Evolutionary conservation across 495 filamentous ascomycete genomes (phyloP).

Genomic region (Neurospora sp.): DNA sequence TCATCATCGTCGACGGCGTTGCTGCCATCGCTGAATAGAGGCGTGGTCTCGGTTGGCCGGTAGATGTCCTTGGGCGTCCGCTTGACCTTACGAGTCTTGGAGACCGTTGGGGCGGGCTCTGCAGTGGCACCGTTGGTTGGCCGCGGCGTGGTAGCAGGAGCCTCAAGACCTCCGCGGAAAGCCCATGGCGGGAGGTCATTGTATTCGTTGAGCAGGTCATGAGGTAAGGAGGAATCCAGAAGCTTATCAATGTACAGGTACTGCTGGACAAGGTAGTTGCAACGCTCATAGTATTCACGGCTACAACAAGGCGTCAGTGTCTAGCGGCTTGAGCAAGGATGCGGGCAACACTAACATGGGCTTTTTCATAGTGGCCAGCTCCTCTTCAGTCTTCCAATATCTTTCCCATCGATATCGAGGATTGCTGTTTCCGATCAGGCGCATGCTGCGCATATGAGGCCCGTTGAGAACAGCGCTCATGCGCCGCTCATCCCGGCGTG

Average conservation of each 20-base stretch:
- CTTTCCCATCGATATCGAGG: slow-evolving; percentile 64
- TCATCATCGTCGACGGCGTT: slow-evolving; percentile 22
- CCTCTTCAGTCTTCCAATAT: slow-evolving; percentile 61
- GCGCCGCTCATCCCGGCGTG: slow-evolving; percentile 37
- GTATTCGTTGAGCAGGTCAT: slow-evolving; percentile 82
- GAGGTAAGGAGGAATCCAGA: slow-evolving; percentile 78
- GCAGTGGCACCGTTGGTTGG: slow-evolving; percentile 23
- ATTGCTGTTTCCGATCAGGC: slow-evolving; percentile 67
- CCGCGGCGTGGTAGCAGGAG: slow-evolving; percentile 43
- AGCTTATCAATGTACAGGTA: slow-evolving; percentile 90
- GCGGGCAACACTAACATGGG: slow-evolving; percentile 35
- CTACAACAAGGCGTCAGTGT: slow-evolving; percentile 18
- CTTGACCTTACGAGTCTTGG: slow-evolving; percentile 32
- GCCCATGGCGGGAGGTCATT: slow-evolving; percentile 37
- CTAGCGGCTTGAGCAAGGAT: background rate
- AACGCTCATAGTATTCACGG: slow-evolving; percentile 74
- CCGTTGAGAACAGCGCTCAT: slow-evolving; percentile 48
- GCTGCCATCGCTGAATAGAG: slow-evolving; percentile 38
- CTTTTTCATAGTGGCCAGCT: slow-evolving; percentile 55
- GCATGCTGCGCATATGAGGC: slow-evolving; percentile 64
- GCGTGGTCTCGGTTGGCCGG: slow-evolving; percentile 60
- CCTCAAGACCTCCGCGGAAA: slow-evolving; percentile 30
- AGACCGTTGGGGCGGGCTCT: slow-evolving; percentile 15
- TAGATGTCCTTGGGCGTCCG: slow-evolving; percentile 76
- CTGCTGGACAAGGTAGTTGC: slow-evolving; percentile 71